These are phyloP conservation scores for Tolypocladium nubicola DNA, from an alignment of 2,329 filamentous ascomycete species.

Conservation along the genomic window DNA sequence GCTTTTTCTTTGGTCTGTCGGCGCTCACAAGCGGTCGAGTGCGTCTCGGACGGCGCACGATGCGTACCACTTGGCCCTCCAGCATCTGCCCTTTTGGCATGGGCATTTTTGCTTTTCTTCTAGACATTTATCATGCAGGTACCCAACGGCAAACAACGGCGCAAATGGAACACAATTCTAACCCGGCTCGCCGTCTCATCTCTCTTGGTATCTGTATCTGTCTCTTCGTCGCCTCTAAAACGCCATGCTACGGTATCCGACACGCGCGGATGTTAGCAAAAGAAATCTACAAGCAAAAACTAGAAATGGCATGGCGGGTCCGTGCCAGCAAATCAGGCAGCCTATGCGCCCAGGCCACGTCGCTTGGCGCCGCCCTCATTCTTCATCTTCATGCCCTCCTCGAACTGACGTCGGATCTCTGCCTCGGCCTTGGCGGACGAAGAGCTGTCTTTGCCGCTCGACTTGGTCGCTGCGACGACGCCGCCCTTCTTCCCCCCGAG, in stretches of 20 bases:
- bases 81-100: neutral
- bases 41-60: neutral
- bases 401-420: slow-evolving; percentile 47
- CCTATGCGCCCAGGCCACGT: slow-evolving; percentile 41
- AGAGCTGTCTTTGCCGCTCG: slow-evolving; percentile 14
- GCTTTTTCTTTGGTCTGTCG: neutral
- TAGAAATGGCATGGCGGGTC: neutral
- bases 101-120: neutral
- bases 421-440: slow-evolving; percentile 32
- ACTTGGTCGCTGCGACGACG: slow-evolving; percentile 9
- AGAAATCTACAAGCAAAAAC: neutral
- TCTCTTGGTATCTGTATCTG: neutral
- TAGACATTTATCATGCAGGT: neutral
- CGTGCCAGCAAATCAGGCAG: neutral
- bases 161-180: neutral
- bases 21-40: neutral
- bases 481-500: slow-evolving; percentile 41
- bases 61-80: neutral
- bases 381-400: slow-evolving; percentile 46
- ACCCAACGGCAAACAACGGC: neutral
- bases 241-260: neutral
- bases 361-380: slow-evolving; percentile 37
- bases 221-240: neutral
- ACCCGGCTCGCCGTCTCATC: neutral
- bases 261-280: neutral